phyloP scores from a whole-genome alignment of 2,329 filamentous ascomycete genomes.

The Fusarium euwallaceae region DNA sequence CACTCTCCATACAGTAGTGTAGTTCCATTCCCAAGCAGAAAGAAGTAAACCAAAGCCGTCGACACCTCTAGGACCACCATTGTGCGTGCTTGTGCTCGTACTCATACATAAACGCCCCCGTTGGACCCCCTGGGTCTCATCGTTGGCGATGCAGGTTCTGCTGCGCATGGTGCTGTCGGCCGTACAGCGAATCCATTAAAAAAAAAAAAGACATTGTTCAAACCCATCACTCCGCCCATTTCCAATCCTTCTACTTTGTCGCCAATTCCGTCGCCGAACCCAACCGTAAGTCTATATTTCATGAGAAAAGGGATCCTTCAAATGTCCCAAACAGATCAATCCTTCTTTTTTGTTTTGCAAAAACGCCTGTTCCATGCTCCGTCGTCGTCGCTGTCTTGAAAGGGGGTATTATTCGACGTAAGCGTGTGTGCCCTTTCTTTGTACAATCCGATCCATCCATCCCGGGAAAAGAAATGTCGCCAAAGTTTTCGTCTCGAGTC shows the following conservation, averaged over 20 bases:
- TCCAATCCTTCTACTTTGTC: constrained; percentile 31
- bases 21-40: constrained; percentile 15
- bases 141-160: constrained; percentile 14
- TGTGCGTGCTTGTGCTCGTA: neutral
- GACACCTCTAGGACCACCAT: constrained; percentile 20
- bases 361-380: constrained; percentile 41
- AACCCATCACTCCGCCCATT: constrained; percentile 7
- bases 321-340: constrained; percentile 36
- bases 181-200: constrained; percentile 40
- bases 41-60: constrained; percentile 35
- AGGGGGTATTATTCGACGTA: constrained; percentile 38
- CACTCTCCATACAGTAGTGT: neutral
- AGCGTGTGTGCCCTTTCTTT: constrained; percentile 36
- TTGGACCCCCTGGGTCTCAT: constrained; percentile 29
- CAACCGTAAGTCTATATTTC: constrained; percentile 41
- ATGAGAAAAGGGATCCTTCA: constrained; percentile 19
- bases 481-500: constrained; percentile 38
- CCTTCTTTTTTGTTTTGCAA: constrained; percentile 37
- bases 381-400: constrained; percentile 35
- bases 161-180: constrained; percentile 16
- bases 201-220: constrained; percentile 21
- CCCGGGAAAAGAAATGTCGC: constrained; percentile 42
- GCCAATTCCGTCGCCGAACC: constrained; percentile 36
- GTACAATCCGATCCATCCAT: constrained; percentile 40
- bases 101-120: constrained; percentile 19